Conservation (phyloP, 805 yeast species). For the Starmerella roubikii region DNA sequence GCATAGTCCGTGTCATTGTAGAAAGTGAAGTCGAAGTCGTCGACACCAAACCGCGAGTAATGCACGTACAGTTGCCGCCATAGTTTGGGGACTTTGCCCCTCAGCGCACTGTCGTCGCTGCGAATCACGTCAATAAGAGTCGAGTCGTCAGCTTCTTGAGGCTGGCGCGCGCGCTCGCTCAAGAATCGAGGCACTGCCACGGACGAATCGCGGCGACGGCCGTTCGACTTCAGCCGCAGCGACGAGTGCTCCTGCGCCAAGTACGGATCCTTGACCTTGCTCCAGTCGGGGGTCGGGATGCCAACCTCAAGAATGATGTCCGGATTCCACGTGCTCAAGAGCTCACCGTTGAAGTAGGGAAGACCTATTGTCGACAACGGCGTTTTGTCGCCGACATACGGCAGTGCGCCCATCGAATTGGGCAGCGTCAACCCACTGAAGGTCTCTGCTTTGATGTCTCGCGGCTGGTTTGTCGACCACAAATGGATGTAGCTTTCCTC, state of each 20-base stretch:
- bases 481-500: conserved; percentile 52
- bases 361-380: conserved; percentile 68
- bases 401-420: conserved; percentile 21
- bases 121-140: conserved; percentile 8
- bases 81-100: conserved; percentile 50
- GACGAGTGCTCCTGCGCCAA: conserved; percentile 10
- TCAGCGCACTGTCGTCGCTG: conserved; percentile 9
- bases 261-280: conserved; percentile 1
- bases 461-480: conserved; percentile 47
- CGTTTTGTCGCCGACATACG: conserved; percentile 8
- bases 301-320: conserved; percentile 45
- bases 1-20: conserved; percentile 63
- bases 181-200: conserved; percentile 33
- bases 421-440: conserved; percentile 26
- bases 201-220: conserved; percentile 21
- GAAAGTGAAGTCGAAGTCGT: conserved; percentile 80
- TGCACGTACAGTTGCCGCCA: conserved; percentile 61
- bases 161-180: conserved; percentile 38
- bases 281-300: conserved; percentile 35
- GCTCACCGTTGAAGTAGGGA: conserved; percentile 68
- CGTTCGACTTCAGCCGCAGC: background rate
- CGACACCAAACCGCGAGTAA: conserved; percentile 83
- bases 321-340: conserved; percentile 63
- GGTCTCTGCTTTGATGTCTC: conserved; percentile 27
- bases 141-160: conserved; percentile 19